Evolutionary conservation across 768 basidiomycete species (phyloP), one percentile per base, ranked within the genome.

Genomic region (Suillus alpinus): DNA sequence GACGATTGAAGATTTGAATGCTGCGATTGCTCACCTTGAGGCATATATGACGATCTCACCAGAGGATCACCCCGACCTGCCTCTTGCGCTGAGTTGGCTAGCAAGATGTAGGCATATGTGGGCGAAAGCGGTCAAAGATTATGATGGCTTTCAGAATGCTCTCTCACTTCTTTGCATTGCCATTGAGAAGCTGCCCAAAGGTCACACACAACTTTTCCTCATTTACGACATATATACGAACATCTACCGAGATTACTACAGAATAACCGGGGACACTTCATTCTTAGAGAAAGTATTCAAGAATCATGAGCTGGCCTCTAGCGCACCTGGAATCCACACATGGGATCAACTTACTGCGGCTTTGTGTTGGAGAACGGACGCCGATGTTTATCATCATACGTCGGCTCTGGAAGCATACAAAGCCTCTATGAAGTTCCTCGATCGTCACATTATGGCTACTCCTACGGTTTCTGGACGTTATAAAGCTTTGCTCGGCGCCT

Each of bases 341-440:
- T 62, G 46, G 52, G 23, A n/a, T 36, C 67, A 57, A 6, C 62
- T 73, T 10, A 0, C 2, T 2, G 31, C 12, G 9, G 64, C 63
- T 5, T 43, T 73, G 23, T 44, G 60, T 6, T 71, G 70, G 70
- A 61, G 31, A 1, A 13, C 29, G 6, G 0, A 1, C 1, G 71
- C 71, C 0, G 57, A 66, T 14, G 18, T 39, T 26, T 20, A 6
- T 0, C 39, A 36, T 8, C 69, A 71, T 56, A 29, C 60, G 1
- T 71, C 71, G 1, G 62, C 59, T 56, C 32, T 71, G 39, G 59
- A 61, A 36, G 70, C 70, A 13, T 71, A 73, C 49, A 62, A 61
- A 58, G 61, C 61, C 2, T 62, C 59, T 10, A 59, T 71, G 8
- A n/a, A 6, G 12, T 60, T 52, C 8, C 67, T 71, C 9, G 55